These are phyloP conservation scores for Saccharomyces pastorianus DNA, from an alignment of 1,139 yeast genomes.

Conservation along the genomic window DNA sequence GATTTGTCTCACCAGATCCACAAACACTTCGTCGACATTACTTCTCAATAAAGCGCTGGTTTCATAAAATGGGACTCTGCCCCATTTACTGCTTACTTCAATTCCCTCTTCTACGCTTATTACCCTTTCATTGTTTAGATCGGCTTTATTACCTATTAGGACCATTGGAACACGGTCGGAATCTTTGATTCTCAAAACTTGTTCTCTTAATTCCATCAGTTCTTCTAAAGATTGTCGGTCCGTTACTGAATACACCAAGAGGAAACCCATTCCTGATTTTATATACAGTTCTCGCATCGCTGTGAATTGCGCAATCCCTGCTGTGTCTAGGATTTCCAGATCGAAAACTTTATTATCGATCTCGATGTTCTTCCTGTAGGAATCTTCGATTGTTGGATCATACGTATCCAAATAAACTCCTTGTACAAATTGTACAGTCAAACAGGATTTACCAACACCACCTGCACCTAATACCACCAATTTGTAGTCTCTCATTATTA, in stretches of 20 bases:
- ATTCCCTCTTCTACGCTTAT: conserved; percentile 76
- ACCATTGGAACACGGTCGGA: conserved; percentile 62
- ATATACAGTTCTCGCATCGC: conserved; percentile 93
- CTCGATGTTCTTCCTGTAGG: conserved; percentile 85
- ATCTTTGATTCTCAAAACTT: conserved; percentile 42
- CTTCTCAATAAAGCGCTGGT: conserved; percentile 88
- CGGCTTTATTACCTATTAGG: conserved; percentile 82
- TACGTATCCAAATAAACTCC: conserved; percentile 89
- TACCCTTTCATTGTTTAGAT: conserved; percentile 66
- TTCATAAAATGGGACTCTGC: conserved; percentile 84
- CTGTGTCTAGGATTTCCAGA: conserved; percentile 89
- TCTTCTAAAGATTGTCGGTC: conserved; percentile 81
- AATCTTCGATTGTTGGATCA: conserved; percentile 96
- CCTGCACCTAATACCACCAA: conserved; percentile 95
- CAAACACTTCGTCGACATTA: conserved; percentile 84
- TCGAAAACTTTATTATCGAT: conserved; percentile 89
- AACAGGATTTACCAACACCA: conserved; percentile 94
- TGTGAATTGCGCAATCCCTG: conserved; percentile 97
- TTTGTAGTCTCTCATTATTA: conserved; percentile 46
- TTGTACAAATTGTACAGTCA: conserved; percentile 85
- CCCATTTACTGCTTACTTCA: conserved; percentile 76
- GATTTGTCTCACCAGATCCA: conserved; percentile 83
- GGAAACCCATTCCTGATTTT: conserved; percentile 76
- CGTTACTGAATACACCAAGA: conserved; percentile 83
- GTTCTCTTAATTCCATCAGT: conserved; percentile 73